Evolutionary conservation across 148 eudicot species (phyloP), one percentile per base, ranked within the genome.

Genomic region (Limonium bicolor): DNA sequence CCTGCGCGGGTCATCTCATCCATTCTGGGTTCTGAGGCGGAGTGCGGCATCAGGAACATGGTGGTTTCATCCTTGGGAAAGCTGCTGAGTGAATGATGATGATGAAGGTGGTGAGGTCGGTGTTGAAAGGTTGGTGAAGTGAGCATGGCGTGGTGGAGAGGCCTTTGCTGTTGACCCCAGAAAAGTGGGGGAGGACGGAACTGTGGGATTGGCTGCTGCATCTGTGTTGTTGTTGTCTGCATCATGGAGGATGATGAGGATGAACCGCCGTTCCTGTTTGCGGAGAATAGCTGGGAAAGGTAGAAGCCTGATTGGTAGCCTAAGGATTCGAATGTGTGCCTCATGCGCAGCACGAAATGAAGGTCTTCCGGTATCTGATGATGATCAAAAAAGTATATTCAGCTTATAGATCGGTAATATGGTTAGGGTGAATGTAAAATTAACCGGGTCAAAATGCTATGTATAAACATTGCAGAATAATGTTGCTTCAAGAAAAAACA

Each of bases 351-450:
- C 64, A 87, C 94, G 49, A 87, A 87, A 49, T 87, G 96, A 41
- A 87, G 86, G 48, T 87, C 96, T 70, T 87, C 96, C 7, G 94
- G 78, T 58, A 87, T 87, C 96, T 87, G 71, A n/a, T n/a, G n/a
- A n/a, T n/a, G n/a, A 60, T 44, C 52, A 26, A 41, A 44, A 46
- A 44, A 53, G 23, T 15, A 22, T 28, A n/a, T n/a, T n/a, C n/a
- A n/a, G n/a, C n/a, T n/a, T n/a, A n/a, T n/a, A n/a, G n/a, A n/a
- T n/a, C n/a, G n/a, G n/a, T n/a, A n/a, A n/a, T n/a, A n/a, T n/a
- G n/a, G n/a, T n/a, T n/a, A n/a, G n/a, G n/a, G n/a, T n/a, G n/a
- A n/a, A n/a, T n/a, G n/a, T n/a, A n/a, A n/a, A n/a, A n/a, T n/a
- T n/a, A n/a, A n/a, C n/a, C n/a, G n/a, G n/a, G n/a, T n/a, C n/a